A percentile compares a stretch with the other conserved stretches of the same genome.
Conservation (phyloP, 352 stramenopile genomes). For the Pythium dissotocum region DNA sequence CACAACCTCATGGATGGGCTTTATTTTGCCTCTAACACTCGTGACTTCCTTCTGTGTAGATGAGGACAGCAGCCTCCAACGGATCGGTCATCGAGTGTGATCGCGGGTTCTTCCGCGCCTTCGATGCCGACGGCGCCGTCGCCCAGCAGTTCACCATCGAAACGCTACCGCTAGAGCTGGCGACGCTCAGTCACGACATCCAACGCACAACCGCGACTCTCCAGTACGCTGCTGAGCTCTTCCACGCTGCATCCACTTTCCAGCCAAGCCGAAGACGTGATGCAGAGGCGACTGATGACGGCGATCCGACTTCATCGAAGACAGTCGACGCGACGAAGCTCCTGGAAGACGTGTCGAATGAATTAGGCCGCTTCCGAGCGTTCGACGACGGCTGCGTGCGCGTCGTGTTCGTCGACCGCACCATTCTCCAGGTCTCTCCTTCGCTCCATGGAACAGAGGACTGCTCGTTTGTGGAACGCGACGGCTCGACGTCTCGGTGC, state of each 20-base stretch:
- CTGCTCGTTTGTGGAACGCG: constrained; percentile 56
- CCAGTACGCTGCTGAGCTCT: constrained; percentile 13
- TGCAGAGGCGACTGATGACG: background rate
- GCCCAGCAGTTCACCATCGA: constrained; percentile 63
- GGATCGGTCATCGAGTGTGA: constrained; percentile 30
- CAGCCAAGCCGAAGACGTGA: background rate
- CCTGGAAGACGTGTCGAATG: constrained; percentile 37
- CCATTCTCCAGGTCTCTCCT: constrained; percentile 58
- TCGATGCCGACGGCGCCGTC: constrained; percentile 30
- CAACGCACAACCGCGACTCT: constrained; percentile 11
- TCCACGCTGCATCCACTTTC: background rate
- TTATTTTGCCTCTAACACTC: background rate
- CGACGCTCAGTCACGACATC: constrained; percentile 8
- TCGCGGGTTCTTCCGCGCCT: constrained; percentile 54
- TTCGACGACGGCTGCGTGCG: constrained; percentile 66
- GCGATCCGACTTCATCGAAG: background rate
- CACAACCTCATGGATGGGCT: background rate
- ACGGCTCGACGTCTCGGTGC: constrained; percentile 39
- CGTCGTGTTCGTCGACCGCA: constrained; percentile 68
- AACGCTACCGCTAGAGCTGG: constrained; percentile 44
- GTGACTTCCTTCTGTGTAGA: background rate
- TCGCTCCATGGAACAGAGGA: constrained; percentile 22
- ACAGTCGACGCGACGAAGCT: background rate
- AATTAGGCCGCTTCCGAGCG: constrained; percentile 60
- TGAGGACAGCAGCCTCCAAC: background rate